Conservation (phyloP, 2,329 filamentous ascomycete species). For the Botryotinia narcissicola region DNA sequence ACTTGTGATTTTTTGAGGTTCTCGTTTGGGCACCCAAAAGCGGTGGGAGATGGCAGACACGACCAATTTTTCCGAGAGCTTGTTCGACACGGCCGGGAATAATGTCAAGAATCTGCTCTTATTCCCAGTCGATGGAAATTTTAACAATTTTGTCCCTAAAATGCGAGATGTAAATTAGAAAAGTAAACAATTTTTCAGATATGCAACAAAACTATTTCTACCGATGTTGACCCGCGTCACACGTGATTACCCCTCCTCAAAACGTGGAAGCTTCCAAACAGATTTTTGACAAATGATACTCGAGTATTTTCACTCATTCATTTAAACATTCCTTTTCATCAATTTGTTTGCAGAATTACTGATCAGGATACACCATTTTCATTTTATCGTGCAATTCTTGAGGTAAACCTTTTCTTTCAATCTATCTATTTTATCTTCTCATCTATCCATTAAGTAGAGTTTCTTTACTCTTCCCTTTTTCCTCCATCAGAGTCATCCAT, state of each 20-base stretch:
- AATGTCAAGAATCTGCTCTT: background rate
- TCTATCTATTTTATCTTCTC: background rate
- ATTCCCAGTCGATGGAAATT: background rate
- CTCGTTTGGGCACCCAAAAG: background rate
- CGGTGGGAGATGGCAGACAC: background rate
- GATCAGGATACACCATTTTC: background rate
- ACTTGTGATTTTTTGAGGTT: conserved; percentile 12
- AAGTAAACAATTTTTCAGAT: background rate
- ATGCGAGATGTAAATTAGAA: background rate
- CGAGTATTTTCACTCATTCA: background rate
- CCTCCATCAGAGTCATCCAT: background rate
- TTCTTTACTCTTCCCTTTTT: background rate
- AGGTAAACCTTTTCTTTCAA: background rate
- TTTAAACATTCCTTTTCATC: background rate
- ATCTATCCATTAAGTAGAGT: background rate
- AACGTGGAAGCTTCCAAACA: background rate
- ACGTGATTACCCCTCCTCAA: background rate
- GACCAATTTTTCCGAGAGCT: background rate
- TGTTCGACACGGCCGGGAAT: background rate
- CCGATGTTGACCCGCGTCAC: background rate
- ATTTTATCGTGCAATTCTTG: background rate
- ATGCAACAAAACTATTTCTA: background rate
- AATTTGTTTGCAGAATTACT: background rate
- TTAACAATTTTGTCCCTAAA: background rate
- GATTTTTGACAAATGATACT: background rate